These are phyloP conservation scores for Chamaenerion angustifolium DNA, from an alignment of 345 rosid genomes.

Conservation along the genomic window DNA sequence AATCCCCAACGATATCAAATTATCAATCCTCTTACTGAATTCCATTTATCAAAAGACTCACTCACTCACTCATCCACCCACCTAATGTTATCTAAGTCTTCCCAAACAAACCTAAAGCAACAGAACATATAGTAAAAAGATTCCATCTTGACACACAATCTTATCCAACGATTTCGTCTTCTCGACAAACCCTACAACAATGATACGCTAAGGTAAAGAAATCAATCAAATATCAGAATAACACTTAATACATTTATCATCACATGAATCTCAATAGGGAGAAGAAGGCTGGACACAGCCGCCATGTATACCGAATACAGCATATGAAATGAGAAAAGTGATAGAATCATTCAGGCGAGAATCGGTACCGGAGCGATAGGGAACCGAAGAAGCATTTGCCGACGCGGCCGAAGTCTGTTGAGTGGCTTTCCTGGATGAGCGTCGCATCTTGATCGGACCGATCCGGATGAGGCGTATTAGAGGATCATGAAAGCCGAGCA, in stretches of 20 bases:
- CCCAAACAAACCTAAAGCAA: neutral
- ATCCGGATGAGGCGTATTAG: neutral
- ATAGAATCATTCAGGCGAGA: neutral
- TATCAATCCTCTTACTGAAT: no score
- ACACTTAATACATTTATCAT: no score
- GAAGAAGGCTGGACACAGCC: no score
- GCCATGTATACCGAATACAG: neutral
- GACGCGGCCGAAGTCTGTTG: slow-evolving; percentile 55
- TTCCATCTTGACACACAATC: neutral
- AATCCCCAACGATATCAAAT: no score
- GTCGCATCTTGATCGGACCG: slow-evolving; percentile 61
- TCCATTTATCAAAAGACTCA: neutral
- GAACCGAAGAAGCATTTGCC: slow-evolving; percentile 58
- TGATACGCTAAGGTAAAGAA: no score
- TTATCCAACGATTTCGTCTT: no score
- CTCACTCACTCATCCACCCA: no score
- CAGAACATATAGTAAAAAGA: neutral
- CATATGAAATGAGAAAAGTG: neutral
- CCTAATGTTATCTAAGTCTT: neutral
- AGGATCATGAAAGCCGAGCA: slow-evolving; percentile 6
- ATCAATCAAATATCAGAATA: no score
- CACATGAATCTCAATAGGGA: no score
- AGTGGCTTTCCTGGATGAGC: slow-evolving; percentile 65
- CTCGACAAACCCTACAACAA: no score
- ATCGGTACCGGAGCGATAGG: slow-evolving; percentile 69